Evolutionary conservation across 805 yeast genomes (phyloP), one percentile per base, ranked within the genome.

Genomic region (Starmerella bombi): DNA sequence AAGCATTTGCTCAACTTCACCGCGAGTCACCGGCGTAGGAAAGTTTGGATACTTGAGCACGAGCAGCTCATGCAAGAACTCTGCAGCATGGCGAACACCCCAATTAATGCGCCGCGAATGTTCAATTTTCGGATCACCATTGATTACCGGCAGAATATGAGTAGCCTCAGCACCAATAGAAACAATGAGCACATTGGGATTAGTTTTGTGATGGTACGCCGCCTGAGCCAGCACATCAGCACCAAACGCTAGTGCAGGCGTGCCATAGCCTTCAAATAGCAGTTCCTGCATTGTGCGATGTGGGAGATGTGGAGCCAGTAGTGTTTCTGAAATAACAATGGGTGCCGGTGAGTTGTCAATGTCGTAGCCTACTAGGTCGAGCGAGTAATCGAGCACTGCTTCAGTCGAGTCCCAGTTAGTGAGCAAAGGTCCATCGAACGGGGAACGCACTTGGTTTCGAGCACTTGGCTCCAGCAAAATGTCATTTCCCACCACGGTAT

Each of bases 391-490:
- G 37, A 91, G 57, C 38, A 88, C 71, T 43, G 69, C 71, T 57
- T 91, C 98, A 2, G 79, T 70, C 43, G 77, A 72, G 42, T 91
- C 97, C 97, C 97, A 93, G 58, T 86, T 93, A 20, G 93, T 77
- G 27, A 91, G 66, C 50, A 84, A 63, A 4, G 82, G 72, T 0
- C 94, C 94, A 58, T 91, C 98, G 55, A 72, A 88, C 0, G 96
- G 94, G 4, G 82, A 66, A 52, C 73, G 76, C 25, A 82, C 71
- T 40, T 77, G 77, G 15, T 81, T 67, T 46, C 77, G 71, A 34
- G 80, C 70, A 2, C 79, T 62, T 7, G 77, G 70, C 51, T 86
- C 97, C 23, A 80, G 55, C 53, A 67, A 74, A 16, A 76, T 73
- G 57, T 88, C 97, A 52, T 80, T 74, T 2, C 99, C 99, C 3